Evolutionary conservation across 2,329 filamentous ascomycete genomes (phyloP).

Genomic region (Pseudocercospora cruenta): DNA sequence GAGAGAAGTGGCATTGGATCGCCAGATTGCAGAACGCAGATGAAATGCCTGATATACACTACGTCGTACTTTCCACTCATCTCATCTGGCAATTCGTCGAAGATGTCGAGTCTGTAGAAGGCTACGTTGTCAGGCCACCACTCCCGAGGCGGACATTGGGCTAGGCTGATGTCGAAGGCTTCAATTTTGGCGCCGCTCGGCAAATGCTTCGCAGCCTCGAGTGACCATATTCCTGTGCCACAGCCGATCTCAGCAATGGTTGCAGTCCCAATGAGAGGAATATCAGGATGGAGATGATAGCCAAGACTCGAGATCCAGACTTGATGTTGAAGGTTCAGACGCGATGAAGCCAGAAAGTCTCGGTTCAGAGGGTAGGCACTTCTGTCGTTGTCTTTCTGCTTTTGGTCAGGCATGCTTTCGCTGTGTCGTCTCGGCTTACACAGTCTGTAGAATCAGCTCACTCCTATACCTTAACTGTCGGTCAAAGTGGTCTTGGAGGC

Average conservation of each 20-base stretch:
- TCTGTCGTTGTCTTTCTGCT: background rate
- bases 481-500: too few species aligned
- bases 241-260: constrained; percentile 27
- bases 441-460: too few species aligned
- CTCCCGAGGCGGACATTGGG: constrained; percentile 20
- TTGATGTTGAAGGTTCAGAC: constrained; percentile 38
- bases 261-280: constrained; percentile 18
- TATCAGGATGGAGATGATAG: constrained; percentile 36
- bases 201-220: background rate
- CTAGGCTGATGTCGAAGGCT: constrained; percentile 29
- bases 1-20: constrained; percentile 28
- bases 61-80: constrained; percentile 26
- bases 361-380: background rate
- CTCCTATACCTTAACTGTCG: too few species aligned
- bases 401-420: too few species aligned
- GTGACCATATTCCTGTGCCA: constrained; percentile 26
- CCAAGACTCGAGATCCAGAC: constrained; percentile 37
- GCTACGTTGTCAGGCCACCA: constrained; percentile 28
- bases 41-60: constrained; percentile 29
- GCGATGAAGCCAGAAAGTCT: constrained; percentile 15
- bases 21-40: constrained; percentile 23
- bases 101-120: constrained; percentile 25
- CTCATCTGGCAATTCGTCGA: background rate
- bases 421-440: too few species aligned
- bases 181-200: constrained; percentile 18